Conservation (phyloP, 2,329 filamentous ascomycete genomes). For the Colletotrichum limetticola region DNA sequence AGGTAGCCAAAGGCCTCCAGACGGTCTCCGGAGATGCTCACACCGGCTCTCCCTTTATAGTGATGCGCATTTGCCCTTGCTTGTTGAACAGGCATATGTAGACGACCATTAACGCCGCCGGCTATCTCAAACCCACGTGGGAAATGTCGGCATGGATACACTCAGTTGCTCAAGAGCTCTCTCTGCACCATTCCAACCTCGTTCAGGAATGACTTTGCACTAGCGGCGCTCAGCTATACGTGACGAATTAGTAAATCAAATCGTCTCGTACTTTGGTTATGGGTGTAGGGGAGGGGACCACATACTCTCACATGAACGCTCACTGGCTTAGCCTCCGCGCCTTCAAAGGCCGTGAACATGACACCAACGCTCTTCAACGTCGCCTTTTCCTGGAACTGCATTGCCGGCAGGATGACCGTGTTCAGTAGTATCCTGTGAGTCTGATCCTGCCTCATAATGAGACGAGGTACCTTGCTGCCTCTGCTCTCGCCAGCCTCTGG, state of each 20-base stretch:
- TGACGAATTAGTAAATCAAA: slow-evolving; percentile 1
- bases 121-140: not conserved
- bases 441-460: slow-evolving; percentile 92
- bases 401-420: slow-evolving; percentile 79
- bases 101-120: not conserved
- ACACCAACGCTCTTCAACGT: slow-evolving; percentile 78
- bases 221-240: slow-evolving; percentile 63
- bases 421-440: slow-evolving; percentile 90
- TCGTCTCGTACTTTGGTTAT: not conserved
- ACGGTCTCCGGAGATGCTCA: slow-evolving; percentile 4
- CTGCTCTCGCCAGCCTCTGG: slow-evolving; percentile 37
- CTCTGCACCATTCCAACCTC: slow-evolving; percentile 61
- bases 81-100: not conserved
- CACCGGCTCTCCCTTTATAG: slow-evolving; percentile 6
- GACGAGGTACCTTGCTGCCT: slow-evolving; percentile 66
- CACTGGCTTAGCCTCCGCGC: slow-evolving; percentile 62
- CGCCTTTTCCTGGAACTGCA: slow-evolving; percentile 83
- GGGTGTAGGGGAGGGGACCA: slow-evolving; percentile 9
- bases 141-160: not conserved
- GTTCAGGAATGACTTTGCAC: slow-evolving; percentile 62
- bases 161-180: slow-evolving; percentile 56
- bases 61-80: slow-evolving; percentile 1
- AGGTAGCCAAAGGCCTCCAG: not conserved
- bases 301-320: slow-evolving; percentile 71
- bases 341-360: slow-evolving; percentile 72